These are phyloP conservation scores for Candida ipomoeae DNA, from an alignment of 805 yeast genomes.

Conservation along the genomic window DNA sequence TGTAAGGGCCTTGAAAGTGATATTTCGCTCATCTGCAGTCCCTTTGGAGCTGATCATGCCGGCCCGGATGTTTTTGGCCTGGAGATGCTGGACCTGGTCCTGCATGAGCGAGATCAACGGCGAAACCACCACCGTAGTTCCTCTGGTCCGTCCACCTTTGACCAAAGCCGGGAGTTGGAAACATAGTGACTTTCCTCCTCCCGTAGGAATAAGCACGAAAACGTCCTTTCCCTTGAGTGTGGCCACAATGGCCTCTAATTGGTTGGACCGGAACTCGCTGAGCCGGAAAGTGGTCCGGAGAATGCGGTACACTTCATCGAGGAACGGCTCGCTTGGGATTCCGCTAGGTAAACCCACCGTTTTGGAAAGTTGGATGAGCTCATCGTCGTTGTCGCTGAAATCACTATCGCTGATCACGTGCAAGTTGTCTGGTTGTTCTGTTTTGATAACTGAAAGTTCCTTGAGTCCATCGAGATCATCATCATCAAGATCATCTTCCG, in stretches of 20 bases:
- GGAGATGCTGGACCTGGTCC: conserved; percentile 86
- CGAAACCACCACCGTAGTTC: conserved; percentile 88
- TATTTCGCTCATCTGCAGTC: conserved; percentile 55
- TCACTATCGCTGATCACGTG: conserved; percentile 15
- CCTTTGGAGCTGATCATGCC: conserved; percentile 85
- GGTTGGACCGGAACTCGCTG: conserved; percentile 70
- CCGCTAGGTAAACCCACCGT: conserved; percentile 1
- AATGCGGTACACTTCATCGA: conserved; percentile 59
- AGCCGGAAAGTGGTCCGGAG: conserved; percentile 61
- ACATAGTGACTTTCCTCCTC: conserved; percentile 96
- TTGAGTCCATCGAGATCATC: conserved; percentile 12
- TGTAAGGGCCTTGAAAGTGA: conserved; percentile 57
- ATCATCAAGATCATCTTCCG: conserved; percentile 30
- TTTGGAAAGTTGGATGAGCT: conserved; percentile 15
- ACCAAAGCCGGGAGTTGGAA: conserved; percentile 93
- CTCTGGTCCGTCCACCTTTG: conserved; percentile 65
- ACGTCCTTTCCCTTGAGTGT: conserved; percentile 77
- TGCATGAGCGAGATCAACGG: conserved; percentile 96
- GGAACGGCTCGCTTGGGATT: conserved; percentile 41
- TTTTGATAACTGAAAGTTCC: conserved; percentile 11
- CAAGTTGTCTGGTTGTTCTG: conserved; percentile 3
- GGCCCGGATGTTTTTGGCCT: conserved; percentile 65
- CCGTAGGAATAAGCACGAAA: conserved; percentile 96
- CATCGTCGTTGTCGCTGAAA: conserved; percentile 36
- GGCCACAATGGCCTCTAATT: conserved; percentile 80